Base-by-base conservation (phyloP, 768 basidiomycete genomes). In the Hygrophoropsis aurantiaca region DNA sequence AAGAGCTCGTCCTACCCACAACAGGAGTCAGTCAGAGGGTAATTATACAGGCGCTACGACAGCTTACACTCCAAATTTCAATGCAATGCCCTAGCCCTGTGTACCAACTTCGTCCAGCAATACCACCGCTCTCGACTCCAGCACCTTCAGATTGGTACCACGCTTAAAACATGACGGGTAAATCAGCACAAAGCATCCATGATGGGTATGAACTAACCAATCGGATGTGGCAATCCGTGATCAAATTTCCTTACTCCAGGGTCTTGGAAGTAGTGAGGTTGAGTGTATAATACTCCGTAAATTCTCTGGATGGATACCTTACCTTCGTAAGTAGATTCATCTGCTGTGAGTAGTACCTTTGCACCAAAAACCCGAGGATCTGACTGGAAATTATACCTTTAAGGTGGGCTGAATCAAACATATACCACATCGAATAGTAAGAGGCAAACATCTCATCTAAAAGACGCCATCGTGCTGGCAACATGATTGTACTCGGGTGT, bases 81-180 rank as follows among this genome's bases (percentile, higher is more conserved):
- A 82, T 84, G 43, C 82, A 66, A 61, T 94, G 91, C 0, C 90
- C 90, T 0, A 93, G 74, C 51, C 82, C 76, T 1, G 91, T 93
- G 61, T 90, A 93, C 70, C 88, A 93, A 56, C 87, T 90, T 30
- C 90, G 77, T 18, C 90, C 91, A 2, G 82, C 75, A 33, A 60
- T 57, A 20, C 74, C 62, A 16, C 72, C 64, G 21, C 59, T 61
- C 52, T 79, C 71, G 3, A 80, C 78, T 0, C 88, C 88, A 23
- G 84, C 81, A 15, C 87, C 87, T 3, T 73, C 77, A 53, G 85
- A 82, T 64, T 91, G 90, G 61, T 78, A 92, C 90, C 90, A 94
- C 18, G 92, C 90, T 90, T 52, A 13, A 30, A 34, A 9, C 32
- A 20, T 15, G 26, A n/a, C 11, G 33, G 11, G 55, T 5, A 58